phyloP scores from a whole-genome alignment of 148 eudicot species.

The Persicaria maculosa region DNA sequence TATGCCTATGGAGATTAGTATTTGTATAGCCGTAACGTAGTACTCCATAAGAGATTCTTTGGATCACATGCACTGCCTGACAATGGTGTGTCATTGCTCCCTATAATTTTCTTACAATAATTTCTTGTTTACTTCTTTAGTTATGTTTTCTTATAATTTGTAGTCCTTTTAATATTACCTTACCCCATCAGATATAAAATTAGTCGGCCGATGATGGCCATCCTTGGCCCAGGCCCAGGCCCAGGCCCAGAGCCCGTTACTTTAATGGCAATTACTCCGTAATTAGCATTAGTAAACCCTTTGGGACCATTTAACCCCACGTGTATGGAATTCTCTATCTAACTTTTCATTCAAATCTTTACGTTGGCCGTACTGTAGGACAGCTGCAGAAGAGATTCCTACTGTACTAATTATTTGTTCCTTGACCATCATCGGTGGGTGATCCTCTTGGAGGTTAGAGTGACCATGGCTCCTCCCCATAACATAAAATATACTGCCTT shows the following conservation, averaged over 20 bases:
- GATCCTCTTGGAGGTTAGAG: no score
- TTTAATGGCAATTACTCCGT: neutral
- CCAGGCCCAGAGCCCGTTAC: neutral
- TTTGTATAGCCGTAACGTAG: no score
- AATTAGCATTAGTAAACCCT: no score
- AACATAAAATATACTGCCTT: no score
- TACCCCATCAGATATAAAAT: no score
- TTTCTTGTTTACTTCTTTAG: no score
- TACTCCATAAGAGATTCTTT: neutral
- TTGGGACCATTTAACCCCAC: slow-evolving; percentile 9
- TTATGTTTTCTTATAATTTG: no score
- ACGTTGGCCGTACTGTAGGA: neutral
- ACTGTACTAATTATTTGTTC: neutral
- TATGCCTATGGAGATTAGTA: no score
- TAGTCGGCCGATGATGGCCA: no score
- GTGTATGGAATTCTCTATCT: neutral
- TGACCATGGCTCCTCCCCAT: no score
- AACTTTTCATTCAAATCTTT: neutral
- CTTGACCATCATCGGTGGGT: neutral
- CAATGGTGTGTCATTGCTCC: neutral
- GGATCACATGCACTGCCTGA: neutral
- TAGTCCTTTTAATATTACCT: no score
- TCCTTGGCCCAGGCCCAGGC: neutral
- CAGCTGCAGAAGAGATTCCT: neutral
- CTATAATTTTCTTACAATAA: neutral